phyloP scores from a whole-genome alignment of 2,329 filamentous ascomycete species.

The Exophiala sideris region DNA sequence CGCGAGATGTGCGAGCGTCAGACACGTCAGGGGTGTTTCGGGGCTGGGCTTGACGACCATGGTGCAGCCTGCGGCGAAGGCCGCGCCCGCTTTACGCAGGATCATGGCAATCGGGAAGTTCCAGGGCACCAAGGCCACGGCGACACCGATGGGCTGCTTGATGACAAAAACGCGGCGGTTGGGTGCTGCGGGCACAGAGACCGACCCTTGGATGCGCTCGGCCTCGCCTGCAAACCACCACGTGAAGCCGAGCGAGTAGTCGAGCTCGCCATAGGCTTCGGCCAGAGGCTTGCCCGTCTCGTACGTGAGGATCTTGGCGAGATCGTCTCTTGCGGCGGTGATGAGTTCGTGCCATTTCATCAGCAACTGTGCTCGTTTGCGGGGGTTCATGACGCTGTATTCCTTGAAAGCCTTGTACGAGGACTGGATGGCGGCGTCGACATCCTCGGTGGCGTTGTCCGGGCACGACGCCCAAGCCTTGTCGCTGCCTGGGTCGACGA shows the following conservation, averaged over 20 bases:
- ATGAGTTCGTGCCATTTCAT: slow-evolving; percentile 65
- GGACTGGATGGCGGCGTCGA: slow-evolving; percentile 57
- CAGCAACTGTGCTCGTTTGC: slow-evolving; percentile 59
- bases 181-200: slow-evolving; percentile 57
- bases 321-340: slow-evolving; percentile 58
- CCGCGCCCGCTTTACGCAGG: slow-evolving; percentile 62
- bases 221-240: slow-evolving; percentile 62
- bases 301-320: slow-evolving; percentile 61
- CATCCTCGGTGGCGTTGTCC: slow-evolving; percentile 55
- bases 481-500: slow-evolving; percentile 53
- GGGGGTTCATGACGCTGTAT: slow-evolving; percentile 59
- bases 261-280: slow-evolving; percentile 55
- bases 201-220: slow-evolving; percentile 57
- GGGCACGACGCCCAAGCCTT: slow-evolving; percentile 51
- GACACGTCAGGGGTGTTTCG: slow-evolving; percentile 59
- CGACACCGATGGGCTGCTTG: slow-evolving; percentile 69
- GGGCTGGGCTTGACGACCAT: slow-evolving; percentile 72
- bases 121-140: slow-evolving; percentile 67
- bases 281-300: slow-evolving; percentile 59
- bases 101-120: slow-evolving; percentile 70
- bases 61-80: slow-evolving; percentile 65
- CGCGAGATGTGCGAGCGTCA: slow-evolving; percentile 54
- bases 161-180: slow-evolving; percentile 65
- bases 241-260: slow-evolving; percentile 54
- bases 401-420: slow-evolving; percentile 59